Base-by-base conservation (phyloP, 192 early-diverging fungal species). In the Gryganskiella cystojenkinii region DNA sequence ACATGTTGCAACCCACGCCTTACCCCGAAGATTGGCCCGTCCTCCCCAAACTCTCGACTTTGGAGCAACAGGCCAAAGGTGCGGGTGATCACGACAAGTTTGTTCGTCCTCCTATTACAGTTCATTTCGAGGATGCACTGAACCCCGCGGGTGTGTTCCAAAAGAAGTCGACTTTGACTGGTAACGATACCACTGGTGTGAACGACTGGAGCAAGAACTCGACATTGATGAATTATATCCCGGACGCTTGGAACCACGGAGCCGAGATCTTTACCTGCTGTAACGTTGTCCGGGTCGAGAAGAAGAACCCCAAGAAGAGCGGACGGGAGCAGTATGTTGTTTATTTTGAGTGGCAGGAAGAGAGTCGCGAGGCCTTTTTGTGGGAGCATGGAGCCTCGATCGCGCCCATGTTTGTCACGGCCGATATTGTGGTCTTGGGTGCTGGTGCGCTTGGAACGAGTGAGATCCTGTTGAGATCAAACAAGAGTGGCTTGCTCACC, bases 201-300 rank as follows among this genome's bases (percentile, higher is more conserved):
- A 84, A 84, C 50, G 83, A 84, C 49, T 80, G 83, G 52, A 82
- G 80, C 63, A 84, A 84, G 53, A 84, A 81, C 53, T 72, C 61
- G 11, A 84, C 80, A 2, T 47, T 84, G n/a, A 65, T 84, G 69
- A 84, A 78, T 61, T 84, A 84, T 40, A 79, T 84, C 19, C 73
- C 83, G 15, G 83, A 84, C 33, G 83, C 83, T 10, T 84, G 83
- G 83, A 84, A 84, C 64, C 80, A 84, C 43, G 82, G 82, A 14
- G 75, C 74, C 27, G 82, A 84, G 58, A 84, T 84, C 45, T 84
- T 81, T 56, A 79, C 72, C 40, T 44, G 33, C 31, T 60, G 68
- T 55, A 57, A 67, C 24, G 82, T 84, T n/a, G 44, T 72, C 37
- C 59, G 80, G 27, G 71, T 84, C 28, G 76, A 81, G 37, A 62